These are phyloP conservation scores for Bidens hawaiensis DNA, from an alignment of 140 eudicot species.

Conservation along the genomic window DNA sequence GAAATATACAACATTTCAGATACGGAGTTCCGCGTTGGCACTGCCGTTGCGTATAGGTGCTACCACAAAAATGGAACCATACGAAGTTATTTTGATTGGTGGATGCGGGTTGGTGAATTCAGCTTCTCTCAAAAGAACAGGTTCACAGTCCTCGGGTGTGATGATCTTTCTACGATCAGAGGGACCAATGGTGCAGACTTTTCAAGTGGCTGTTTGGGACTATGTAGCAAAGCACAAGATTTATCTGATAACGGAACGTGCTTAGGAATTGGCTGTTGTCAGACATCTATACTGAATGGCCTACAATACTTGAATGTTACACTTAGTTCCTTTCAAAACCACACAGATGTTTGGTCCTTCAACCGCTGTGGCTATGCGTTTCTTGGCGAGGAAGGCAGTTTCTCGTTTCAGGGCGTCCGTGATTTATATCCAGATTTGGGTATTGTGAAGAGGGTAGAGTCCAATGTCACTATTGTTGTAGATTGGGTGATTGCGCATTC, in stretches of 20 bases:
- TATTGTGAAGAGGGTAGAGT: neutral
- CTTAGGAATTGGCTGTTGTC: neutral
- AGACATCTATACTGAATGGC: neutral
- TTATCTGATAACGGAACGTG: neutral
- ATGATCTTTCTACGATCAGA: neutral
- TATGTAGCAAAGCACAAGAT: neutral
- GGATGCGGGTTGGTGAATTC: neutral
- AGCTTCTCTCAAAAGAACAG: neutral
- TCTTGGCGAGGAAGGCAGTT: neutral
- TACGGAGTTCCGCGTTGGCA: neutral
- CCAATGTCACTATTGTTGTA: neutral
- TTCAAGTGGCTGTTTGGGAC: neutral
- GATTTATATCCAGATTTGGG: neutral
- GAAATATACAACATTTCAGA: neutral
- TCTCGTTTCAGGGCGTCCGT: neutral
- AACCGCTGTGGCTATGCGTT: neutral
- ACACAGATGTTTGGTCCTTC: conserved; percentile 2
- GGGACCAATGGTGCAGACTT: neutral
- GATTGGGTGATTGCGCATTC: neutral
- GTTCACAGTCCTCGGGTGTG: neutral
- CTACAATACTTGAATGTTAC: neutral
- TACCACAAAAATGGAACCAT: neutral
- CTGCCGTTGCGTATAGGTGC: neutral
- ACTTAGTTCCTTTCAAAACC: neutral
- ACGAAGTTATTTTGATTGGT: neutral